Base-by-base conservation (phyloP, 139 green algal genomes). In the Spirogloea muscicola region DNA sequence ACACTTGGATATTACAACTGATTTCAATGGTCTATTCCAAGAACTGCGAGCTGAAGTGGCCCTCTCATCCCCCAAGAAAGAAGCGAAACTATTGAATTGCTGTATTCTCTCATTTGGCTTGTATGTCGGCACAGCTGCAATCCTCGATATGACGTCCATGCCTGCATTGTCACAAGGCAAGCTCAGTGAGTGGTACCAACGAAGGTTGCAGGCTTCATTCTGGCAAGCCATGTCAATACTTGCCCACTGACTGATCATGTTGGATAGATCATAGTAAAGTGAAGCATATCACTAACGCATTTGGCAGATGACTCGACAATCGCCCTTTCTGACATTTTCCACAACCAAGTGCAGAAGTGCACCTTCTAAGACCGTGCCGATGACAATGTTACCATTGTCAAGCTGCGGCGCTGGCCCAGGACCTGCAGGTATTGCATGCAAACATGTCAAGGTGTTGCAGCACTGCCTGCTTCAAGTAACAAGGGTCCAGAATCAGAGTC, bases 291-390 rank as follows among this genome's bases (percentile, higher is more conserved):
- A 31, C 46, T 31, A 31, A 21, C 21, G 21, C 21, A 55, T 31
- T 55, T 55, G 21, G 21, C 46, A 55, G 46, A 55, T 31, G 46
- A 21, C 21, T 55, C 21, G 46, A 55, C 21, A 55, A 21, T 55
- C 46, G 21, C 46, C 21, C 46, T 55, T 21, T 55, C 46, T 55
- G n/a, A n/a, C n/a, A n/a, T n/a, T n/a, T n/a, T n/a, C n/a, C n/a
- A n/a, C n/a, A n/a, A n/a, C n/a, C n/a, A n/a, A n/a, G n/a, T n/a
- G n/a, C n/a, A n/a, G n/a, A n/a, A n/a, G n/a, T n/a, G n/a, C n/a
- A 80, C 72, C 72, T 82, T 82, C 44, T 25, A 82, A 44, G 27
- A 82, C 74, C 27, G 58, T 82, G 18, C 74, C 74, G 31, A 82
- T 49, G 3, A 82, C 74, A 5, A 82, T 82, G 59, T 82, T 82